phyloP scores from a whole-genome alignment of 2,329 filamentous ascomycete genomes.

The Raffaelea ambrosiae region DNA sequence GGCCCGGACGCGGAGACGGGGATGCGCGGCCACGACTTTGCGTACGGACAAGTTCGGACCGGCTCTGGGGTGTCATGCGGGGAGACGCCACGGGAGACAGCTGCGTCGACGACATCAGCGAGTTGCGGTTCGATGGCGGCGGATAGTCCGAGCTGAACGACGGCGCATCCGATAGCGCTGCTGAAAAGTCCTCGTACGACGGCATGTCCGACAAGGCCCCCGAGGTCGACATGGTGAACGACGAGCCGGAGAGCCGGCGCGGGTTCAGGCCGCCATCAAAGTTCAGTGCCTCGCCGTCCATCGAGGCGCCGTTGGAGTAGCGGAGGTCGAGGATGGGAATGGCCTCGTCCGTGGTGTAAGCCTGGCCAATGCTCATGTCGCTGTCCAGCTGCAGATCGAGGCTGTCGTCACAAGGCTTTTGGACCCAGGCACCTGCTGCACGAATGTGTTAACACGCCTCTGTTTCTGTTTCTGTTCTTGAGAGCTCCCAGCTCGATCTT shows the following conservation, averaged over 20 bases:
- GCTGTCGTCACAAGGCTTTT: conserved; percentile 49
- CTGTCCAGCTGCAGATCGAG: conserved; percentile 48
- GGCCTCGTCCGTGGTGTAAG: conserved; percentile 53
- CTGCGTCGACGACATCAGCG: conserved; percentile 62
- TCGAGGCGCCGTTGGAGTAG: conserved; percentile 32
- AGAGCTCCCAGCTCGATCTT: background rate
- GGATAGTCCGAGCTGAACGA: conserved; percentile 62
- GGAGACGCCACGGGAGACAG: conserved; percentile 67
- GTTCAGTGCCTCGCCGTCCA: conserved; percentile 42
- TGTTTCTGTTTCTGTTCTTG: background rate
- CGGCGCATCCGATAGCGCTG: conserved; percentile 56
- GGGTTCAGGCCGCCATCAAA: conserved; percentile 46
- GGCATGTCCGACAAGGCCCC: conserved; percentile 59
- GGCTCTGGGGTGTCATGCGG: conserved; percentile 51
- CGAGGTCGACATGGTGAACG: conserved; percentile 63
- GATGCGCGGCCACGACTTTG: conserved; percentile 64
- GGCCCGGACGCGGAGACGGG: conserved; percentile 59
- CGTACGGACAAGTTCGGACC: conserved; percentile 52
- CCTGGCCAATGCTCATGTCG: conserved; percentile 53
- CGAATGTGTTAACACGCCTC: no score
- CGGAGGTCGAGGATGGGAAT: conserved; percentile 54
- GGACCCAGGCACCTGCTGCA: conserved; percentile 39
- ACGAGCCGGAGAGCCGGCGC: conserved; percentile 62
- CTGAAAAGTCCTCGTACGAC: conserved; percentile 63
- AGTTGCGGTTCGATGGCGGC: conserved; percentile 57